A percentile compares a stretch with the other conserved stretches of the same genome.
phyloP scores from a whole-genome alignment of 2,329 filamentous ascomycete genomes.

The Fusarium agapanthi region DNA sequence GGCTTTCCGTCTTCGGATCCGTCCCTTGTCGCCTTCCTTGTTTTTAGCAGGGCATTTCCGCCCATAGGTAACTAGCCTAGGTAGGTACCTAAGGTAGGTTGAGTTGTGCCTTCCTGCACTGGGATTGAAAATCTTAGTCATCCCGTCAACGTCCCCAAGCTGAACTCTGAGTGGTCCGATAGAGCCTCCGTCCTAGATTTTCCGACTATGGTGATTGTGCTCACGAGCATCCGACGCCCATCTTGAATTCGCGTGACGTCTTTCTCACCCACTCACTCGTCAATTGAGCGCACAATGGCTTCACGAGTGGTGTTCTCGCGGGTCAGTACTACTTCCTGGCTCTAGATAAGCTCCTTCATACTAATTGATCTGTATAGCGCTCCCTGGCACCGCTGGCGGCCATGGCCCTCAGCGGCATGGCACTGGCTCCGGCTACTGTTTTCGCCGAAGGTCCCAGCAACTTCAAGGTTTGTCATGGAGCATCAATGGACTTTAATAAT shows the following conservation, averaged over 20 bases:
- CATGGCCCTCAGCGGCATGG: constrained; percentile 58
- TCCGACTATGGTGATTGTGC: constrained; percentile 38
- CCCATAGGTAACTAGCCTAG: not conserved
- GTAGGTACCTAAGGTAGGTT: not conserved
- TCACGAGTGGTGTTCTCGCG: constrained; percentile 67
- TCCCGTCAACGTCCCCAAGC: constrained; percentile 8
- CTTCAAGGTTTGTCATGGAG: constrained; percentile 43
- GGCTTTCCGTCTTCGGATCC: constrained; percentile 31
- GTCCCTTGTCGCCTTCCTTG: constrained; percentile 15
- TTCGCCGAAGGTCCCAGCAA: constrained; percentile 60
- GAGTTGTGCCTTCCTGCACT: constrained; percentile 8
- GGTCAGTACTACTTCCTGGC: constrained; percentile 50
- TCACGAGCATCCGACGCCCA: constrained; percentile 33
- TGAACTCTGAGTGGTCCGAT: constrained; percentile 27
- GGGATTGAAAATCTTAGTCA: constrained; percentile 24
- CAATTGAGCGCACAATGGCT: constrained; percentile 66
- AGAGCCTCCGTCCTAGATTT: constrained; percentile 44
- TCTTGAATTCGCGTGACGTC: constrained; percentile 41
- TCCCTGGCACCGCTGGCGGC: constrained; percentile 63
- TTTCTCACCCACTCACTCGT: constrained; percentile 40
- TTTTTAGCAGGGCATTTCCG: constrained; percentile 11
- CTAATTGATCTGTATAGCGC: constrained; percentile 54
- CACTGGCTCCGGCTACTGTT: constrained; percentile 57
- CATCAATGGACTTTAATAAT: not conserved
- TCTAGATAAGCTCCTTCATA: constrained; percentile 27